Evolutionary conservation across 495 filamentous ascomycete species (phyloP).

Genomic region (Aspergillus coremiiformis): DNA sequence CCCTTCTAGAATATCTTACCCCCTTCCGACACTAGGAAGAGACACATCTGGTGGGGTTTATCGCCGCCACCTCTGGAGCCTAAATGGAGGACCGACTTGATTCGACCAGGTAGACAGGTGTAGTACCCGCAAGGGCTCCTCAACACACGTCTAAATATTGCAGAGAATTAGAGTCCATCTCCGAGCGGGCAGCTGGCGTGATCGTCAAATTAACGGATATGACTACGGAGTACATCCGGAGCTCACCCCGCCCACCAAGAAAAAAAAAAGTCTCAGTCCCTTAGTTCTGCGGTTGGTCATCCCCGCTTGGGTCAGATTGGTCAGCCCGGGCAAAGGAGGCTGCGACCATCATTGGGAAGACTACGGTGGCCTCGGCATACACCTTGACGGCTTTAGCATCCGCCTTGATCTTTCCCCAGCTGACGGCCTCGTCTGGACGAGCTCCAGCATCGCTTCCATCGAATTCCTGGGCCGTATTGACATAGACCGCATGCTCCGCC

Average conservation of each 20-base stretch:
- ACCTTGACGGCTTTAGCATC: slow-evolving; percentile 87
- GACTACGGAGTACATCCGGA: neutral
- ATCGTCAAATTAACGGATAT: neutral
- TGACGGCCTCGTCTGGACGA: slow-evolving; percentile 91
- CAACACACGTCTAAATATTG: neutral
- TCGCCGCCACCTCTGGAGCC: neutral
- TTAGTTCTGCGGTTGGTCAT: slow-evolving; percentile 7
- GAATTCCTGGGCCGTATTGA: slow-evolving; percentile 95
- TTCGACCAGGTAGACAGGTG: neutral
- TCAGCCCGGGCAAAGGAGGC: slow-evolving; percentile 68
- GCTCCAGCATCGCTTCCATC: slow-evolving; percentile 96
- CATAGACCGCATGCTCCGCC: slow-evolving; percentile 90
- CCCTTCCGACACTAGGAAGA: neutral
- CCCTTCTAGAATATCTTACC: slow-evolving; percentile 6
- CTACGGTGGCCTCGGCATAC: slow-evolving; percentile 85
- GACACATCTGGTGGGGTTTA: neutral
- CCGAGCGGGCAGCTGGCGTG: neutral
- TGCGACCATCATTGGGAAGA: slow-evolving; percentile 90
- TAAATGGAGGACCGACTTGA: neutral
- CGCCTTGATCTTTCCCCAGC: slow-evolving; percentile 95
- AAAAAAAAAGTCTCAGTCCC: neutral
- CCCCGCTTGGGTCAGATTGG: slow-evolving; percentile 5
- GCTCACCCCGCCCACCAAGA: neutral
- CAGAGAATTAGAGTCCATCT: neutral
- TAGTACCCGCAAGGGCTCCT: neutral